phyloP scores from a whole-genome alignment of 208 protist genomes.

The Trypanosoma boissoni region DNA sequence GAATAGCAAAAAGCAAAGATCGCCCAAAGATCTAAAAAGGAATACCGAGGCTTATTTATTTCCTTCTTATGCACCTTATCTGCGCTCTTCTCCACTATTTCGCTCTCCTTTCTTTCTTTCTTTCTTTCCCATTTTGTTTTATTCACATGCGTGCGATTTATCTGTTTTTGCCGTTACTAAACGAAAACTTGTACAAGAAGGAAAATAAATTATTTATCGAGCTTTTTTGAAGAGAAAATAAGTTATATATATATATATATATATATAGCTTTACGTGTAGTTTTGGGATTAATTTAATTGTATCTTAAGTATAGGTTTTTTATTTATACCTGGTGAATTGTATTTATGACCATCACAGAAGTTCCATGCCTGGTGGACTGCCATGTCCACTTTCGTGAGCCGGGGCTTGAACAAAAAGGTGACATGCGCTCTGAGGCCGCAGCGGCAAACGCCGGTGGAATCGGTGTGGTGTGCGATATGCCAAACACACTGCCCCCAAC shows the following conservation, averaged over 20 bases:
- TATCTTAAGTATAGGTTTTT: too few relatives aligned
- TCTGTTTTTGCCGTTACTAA: neutral
- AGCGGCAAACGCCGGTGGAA: slow-evolving; percentile 89
- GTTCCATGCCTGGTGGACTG: slow-evolving; percentile 91
- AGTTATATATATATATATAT: slow-evolving; percentile 3
- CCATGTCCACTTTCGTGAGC: slow-evolving; percentile 93
- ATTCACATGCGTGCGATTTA: neutral
- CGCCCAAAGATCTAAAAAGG: too few relatives aligned
- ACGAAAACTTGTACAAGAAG: neutral
- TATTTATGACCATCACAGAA: slow-evolving; percentile 30
- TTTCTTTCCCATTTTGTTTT: slow-evolving; percentile 15
- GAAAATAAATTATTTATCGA: neutral
- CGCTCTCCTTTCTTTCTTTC: slow-evolving; percentile 15
- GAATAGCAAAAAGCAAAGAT: too few relatives aligned
- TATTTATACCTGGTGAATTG: too few relatives aligned
- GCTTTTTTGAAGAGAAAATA: slow-evolving; percentile 6
- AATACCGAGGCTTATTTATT: too few relatives aligned
- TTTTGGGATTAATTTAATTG: slow-evolving; percentile 1
- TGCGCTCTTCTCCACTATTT: too few relatives aligned
- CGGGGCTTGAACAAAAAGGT: slow-evolving; percentile 91
- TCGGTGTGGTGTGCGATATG: slow-evolving; percentile 83
- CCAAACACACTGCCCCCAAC: slow-evolving; percentile 86
- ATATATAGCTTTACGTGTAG: slow-evolving; percentile 2
- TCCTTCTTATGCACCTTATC: too few relatives aligned
- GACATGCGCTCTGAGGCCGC: slow-evolving; percentile 88